phyloP scores from a whole-genome alignment of 2,329 filamentous ascomycete species.

The Cercospora zeae-maydis region DNA sequence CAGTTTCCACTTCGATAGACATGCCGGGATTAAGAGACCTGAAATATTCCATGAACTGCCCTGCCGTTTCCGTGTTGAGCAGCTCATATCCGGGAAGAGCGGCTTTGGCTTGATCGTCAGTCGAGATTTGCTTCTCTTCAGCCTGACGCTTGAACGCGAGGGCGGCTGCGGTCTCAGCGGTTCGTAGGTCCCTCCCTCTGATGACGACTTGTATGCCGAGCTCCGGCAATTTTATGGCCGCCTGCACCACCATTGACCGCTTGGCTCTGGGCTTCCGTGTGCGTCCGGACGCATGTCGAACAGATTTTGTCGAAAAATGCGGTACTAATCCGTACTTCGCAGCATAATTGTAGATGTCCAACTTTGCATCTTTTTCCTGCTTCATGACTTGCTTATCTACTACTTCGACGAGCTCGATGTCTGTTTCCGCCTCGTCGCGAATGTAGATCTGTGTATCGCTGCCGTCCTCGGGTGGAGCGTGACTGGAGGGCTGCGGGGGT shows the following conservation, averaged over 20 bases:
- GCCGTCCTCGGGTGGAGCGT: not conserved
- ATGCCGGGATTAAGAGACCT: conserved; percentile 20
- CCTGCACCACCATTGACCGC: not conserved
- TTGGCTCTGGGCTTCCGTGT: not conserved
- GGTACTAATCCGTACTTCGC: conserved; percentile 40
- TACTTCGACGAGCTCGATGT: conserved; percentile 17
- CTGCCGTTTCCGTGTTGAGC: conserved; percentile 40
- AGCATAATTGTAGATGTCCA: conserved; percentile 43
- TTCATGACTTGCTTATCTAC: conserved; percentile 22
- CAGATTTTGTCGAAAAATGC: conserved; percentile 15
- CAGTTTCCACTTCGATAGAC: conserved; percentile 25
- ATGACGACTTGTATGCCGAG: conserved; percentile 37
- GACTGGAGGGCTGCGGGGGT: not conserved
- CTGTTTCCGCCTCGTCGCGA: not conserved
- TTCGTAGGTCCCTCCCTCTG: conserved; percentile 26
- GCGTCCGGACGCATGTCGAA: conserved; percentile 2
- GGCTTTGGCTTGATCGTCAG: not conserved
- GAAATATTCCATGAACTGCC: conserved; percentile 39
- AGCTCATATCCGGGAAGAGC: conserved; percentile 18
- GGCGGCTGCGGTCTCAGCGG: conserved; percentile 39
- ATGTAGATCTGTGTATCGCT: not conserved
- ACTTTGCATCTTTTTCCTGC: conserved; percentile 28
- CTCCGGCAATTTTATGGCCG: conserved; percentile 36
- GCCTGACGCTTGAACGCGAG: conserved; percentile 41
- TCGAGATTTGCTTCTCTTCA: conserved; percentile 34